These are phyloP conservation scores for Didymosphaeria variabile DNA, from an alignment of 2,329 filamentous ascomycete genomes.

Conservation along the genomic window DNA sequence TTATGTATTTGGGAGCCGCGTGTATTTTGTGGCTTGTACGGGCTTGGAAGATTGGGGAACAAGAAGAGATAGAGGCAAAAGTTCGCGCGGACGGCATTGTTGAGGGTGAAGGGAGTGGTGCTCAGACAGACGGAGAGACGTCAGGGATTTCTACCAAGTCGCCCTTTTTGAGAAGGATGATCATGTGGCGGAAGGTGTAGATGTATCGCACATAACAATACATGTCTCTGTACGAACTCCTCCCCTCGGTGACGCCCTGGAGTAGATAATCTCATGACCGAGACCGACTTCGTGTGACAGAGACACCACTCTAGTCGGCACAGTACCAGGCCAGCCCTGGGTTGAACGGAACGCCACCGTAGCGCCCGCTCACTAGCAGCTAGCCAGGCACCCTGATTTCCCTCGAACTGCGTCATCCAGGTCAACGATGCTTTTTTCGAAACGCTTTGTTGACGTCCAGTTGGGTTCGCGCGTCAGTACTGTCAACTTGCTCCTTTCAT, in stretches of 20 bases:
- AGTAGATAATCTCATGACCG: neutral
- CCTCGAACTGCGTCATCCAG: neutral
- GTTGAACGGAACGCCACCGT: slow-evolving; percentile 11
- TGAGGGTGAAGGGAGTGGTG: too few relatives aligned
- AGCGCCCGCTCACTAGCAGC: slow-evolving; percentile 26
- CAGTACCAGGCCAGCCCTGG: neutral
- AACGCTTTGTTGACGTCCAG: neutral
- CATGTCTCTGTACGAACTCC: too few relatives aligned
- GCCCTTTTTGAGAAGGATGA: slow-evolving; percentile 39
- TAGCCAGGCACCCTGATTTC: slow-evolving; percentile 23
- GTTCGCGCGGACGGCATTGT: slow-evolving; percentile 32
- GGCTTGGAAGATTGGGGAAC: slow-evolving; percentile 68
- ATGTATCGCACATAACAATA: too few relatives aligned
- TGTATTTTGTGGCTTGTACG: slow-evolving; percentile 63
- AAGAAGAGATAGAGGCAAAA: slow-evolving; percentile 53
- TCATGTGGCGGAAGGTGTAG: slow-evolving; percentile 43
- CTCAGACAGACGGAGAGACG: neutral
- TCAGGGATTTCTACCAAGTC: slow-evolving; percentile 29
- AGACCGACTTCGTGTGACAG: too few relatives aligned
- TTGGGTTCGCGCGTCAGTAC: neutral
- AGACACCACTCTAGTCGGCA: too few relatives aligned
- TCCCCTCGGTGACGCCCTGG: too few relatives aligned
- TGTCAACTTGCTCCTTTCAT: neutral
- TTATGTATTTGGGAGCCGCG: slow-evolving; percentile 69
- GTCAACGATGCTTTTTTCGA: neutral